Percentiles rank a stretch among this genome's conserved stretches.
Conservation (phyloP, 2,329 filamentous ascomycete species). For the Clarireedia hainanense region DNA sequence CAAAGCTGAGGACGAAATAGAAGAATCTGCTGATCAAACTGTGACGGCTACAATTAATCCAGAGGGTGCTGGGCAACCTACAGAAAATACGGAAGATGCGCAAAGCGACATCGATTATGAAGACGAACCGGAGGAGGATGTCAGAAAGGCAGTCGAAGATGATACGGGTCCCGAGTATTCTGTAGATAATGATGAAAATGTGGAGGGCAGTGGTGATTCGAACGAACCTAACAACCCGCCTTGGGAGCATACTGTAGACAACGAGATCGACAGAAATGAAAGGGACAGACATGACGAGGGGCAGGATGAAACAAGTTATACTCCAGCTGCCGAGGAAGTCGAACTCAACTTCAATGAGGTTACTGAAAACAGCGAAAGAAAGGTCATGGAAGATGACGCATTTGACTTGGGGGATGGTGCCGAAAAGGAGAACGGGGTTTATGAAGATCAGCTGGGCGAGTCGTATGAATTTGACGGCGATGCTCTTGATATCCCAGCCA, state of each 20-base stretch:
- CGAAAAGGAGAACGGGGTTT: slow-evolving; percentile 9
- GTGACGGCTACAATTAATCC: background rate
- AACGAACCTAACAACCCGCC: background rate
- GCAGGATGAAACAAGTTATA: background rate
- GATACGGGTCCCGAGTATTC: background rate
- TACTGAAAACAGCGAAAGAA: background rate
- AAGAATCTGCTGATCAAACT: background rate
- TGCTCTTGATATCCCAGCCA: background rate
- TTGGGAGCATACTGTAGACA: background rate
- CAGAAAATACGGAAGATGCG: slow-evolving; percentile 10
- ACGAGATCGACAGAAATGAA: slow-evolving; percentile 4
- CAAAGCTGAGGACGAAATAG: slow-evolving; percentile 2
- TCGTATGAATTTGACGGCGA: background rate
- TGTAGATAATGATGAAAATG: background rate
- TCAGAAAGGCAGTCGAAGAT: background rate
- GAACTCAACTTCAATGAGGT: slow-evolving; percentile 1
- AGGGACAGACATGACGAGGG: slow-evolving; percentile 25
- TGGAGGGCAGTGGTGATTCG: background rate
- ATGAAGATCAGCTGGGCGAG: background rate
- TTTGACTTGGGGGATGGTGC: slow-evolving; percentile 7
- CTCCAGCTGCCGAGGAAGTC: background rate
- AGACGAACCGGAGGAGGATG: background rate
- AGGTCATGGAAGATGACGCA: slow-evolving; percentile 3
- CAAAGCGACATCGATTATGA: slow-evolving; percentile 17
- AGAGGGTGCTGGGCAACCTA: background rate